Conservation (phyloP, 2,329 filamentous ascomycete genomes). For the Pyricularia sp. region DNA sequence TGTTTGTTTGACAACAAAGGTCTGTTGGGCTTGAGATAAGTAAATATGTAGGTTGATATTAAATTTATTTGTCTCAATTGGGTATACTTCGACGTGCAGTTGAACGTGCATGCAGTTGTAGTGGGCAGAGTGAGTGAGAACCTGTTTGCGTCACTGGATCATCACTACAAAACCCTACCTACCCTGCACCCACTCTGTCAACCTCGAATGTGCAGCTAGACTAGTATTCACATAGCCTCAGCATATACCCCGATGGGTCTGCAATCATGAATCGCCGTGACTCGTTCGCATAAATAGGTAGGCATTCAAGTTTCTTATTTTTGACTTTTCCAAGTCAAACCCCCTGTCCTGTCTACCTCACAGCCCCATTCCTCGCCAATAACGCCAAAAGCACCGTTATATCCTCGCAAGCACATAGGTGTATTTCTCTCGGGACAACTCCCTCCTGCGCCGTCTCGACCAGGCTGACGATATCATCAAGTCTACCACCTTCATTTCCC, state of each 20-base stretch:
- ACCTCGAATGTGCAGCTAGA: neutral
- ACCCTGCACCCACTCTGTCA: neutral
- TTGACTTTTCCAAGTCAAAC: neutral
- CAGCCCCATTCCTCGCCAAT: neutral
- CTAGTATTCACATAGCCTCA: neutral
- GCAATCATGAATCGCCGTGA: neutral
- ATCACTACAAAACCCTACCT: neutral
- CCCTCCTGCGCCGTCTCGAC: neutral
- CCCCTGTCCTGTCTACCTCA: neutral
- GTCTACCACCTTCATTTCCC: neutral
- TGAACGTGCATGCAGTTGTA: neutral
- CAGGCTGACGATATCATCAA: neutral
- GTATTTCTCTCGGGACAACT: too few species aligned
- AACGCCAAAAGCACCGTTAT: neutral
- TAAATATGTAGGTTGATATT: neutral
- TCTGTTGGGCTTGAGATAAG: neutral
- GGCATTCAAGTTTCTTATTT: neutral
- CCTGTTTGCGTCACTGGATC: neutral
- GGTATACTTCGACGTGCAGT: neutral
- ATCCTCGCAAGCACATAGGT: too few species aligned
- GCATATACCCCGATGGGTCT: neutral
- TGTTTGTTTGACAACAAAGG: too few species aligned
- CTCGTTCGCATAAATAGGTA: neutral
- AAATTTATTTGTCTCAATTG: neutral
- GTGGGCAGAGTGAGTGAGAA: neutral